phyloP scores from a whole-genome alignment of 2,329 filamentous ascomycete species.

The Pyrenophora seminiperda region DNA sequence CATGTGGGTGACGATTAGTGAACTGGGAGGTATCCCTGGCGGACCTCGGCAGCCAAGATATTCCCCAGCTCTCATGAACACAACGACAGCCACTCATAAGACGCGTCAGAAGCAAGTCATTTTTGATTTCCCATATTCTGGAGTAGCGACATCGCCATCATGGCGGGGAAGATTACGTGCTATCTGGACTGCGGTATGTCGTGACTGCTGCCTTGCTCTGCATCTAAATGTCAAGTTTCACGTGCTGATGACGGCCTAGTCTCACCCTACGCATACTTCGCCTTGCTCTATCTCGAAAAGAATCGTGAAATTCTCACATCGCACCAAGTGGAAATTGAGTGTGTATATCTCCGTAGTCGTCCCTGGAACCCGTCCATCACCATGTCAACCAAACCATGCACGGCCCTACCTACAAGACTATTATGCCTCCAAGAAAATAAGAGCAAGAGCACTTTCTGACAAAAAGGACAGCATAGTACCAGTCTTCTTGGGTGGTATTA shows the following conservation, averaged over 20 bases:
- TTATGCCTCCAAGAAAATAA: background rate
- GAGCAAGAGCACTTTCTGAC: constrained; percentile 12
- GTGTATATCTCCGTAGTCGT: constrained; percentile 37
- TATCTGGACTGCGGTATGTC: constrained; percentile 70
- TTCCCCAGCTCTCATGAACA: background rate
- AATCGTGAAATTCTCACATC: constrained; percentile 61
- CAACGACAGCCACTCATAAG: constrained; percentile 8
- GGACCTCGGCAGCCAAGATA: constrained; percentile 37
- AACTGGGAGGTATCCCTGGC: constrained; percentile 5
- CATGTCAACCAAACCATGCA: background rate
- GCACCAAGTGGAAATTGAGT: constrained; percentile 70
- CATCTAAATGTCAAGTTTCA: background rate
- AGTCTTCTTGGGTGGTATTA: constrained; percentile 65
- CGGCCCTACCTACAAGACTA: background rate
- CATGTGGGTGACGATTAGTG: constrained; percentile 26
- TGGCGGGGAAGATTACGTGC: constrained; percentile 67
- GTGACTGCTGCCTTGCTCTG: background rate
- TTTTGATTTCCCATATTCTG: constrained; percentile 19
- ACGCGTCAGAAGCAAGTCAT: background rate
- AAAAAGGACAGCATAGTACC: constrained; percentile 64
- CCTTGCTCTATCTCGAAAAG: constrained; percentile 62
- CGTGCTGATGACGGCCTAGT: constrained; percentile 53
- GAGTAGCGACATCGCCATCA: constrained; percentile 39
- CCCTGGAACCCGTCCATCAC: background rate
- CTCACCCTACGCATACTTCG: constrained; percentile 63